A percentile compares a stretch with the other conserved stretches of the same genome.
Conservation (phyloP, 2,329 filamentous ascomycete species). For the Ophiostoma australiae region DNA sequence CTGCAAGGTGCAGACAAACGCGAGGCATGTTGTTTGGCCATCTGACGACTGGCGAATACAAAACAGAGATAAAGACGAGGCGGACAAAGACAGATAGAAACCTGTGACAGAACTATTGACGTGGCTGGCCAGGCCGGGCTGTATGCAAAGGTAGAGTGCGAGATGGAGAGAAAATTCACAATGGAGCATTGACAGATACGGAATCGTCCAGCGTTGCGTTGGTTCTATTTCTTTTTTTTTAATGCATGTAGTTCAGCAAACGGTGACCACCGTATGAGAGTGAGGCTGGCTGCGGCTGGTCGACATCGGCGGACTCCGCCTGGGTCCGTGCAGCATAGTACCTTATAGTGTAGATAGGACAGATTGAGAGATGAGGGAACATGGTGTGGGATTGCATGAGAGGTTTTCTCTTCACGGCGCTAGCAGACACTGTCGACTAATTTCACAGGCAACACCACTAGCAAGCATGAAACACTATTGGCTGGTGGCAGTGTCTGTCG, state of each 20-base stretch:
- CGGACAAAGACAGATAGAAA: neutral
- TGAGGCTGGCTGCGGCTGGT: neutral
- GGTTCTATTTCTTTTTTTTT: neutral
- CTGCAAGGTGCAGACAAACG: neutral
- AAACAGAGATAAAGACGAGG: neutral
- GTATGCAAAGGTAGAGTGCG: neutral
- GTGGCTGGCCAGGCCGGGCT: neutral
- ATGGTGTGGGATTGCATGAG: neutral
- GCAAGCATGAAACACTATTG: neutral
- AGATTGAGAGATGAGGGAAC: neutral
- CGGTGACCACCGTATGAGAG: neutral
- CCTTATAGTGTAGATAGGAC: neutral
- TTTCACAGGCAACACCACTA: neutral
- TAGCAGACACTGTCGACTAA: neutral
- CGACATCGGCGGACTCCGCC: slow-evolving; percentile 4
- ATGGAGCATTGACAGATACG: neutral
- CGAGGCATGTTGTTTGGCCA: neutral
- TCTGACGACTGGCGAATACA: neutral
- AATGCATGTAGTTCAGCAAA: neutral
- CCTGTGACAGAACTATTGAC: slow-evolving; percentile 5
- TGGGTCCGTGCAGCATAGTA: neutral
- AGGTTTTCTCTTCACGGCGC: neutral
- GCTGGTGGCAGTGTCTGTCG: neutral
- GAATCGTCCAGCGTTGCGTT: neutral
- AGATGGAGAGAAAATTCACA: neutral